Evolutionary conservation across 202 grass and related monocot species (phyloP).

Genomic region (Elaeis oleifera): DNA sequence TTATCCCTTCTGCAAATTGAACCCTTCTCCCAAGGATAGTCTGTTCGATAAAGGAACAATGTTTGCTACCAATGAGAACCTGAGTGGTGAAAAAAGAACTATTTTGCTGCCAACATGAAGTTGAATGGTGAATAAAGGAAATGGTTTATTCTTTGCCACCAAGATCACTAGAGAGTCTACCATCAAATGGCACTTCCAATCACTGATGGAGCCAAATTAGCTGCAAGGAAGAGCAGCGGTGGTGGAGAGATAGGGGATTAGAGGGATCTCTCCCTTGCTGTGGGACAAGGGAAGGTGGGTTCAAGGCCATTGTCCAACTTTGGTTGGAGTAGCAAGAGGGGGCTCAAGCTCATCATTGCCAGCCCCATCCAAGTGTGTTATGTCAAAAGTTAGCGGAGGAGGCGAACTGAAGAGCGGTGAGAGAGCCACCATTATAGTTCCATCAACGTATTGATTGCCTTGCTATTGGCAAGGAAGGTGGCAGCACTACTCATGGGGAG

Average conservation of each 20-base stretch:
- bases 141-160: not conserved
- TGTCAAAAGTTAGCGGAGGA: constrained; percentile 64
- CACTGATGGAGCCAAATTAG: constrained; percentile 7
- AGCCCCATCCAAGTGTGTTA: constrained; percentile 56
- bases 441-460: constrained; percentile 57
- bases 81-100: constrained; percentile 13
- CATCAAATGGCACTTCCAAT: not conserved
- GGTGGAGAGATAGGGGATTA: no score
- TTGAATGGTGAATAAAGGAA: no score
- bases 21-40: not conserved
- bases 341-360: constrained; percentile 44
- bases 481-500: constrained; percentile 36
- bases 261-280: constrained; percentile 16
- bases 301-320: constrained; percentile 1
- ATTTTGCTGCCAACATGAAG: constrained; percentile 14
- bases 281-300: constrained; percentile 4
- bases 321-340: not conserved
- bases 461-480: constrained; percentile 32
- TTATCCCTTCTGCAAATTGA: constrained; percentile 16
- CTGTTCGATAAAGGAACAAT: constrained; percentile 6
- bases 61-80: constrained; percentile 29
- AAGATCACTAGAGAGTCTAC: not conserved
- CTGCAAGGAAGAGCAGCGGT: not conserved
- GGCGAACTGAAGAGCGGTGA: constrained; percentile 42
- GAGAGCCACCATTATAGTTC: constrained; percentile 65